Conservation (phyloP, 345 rosid genomes). For the Viola odorata region DNA sequence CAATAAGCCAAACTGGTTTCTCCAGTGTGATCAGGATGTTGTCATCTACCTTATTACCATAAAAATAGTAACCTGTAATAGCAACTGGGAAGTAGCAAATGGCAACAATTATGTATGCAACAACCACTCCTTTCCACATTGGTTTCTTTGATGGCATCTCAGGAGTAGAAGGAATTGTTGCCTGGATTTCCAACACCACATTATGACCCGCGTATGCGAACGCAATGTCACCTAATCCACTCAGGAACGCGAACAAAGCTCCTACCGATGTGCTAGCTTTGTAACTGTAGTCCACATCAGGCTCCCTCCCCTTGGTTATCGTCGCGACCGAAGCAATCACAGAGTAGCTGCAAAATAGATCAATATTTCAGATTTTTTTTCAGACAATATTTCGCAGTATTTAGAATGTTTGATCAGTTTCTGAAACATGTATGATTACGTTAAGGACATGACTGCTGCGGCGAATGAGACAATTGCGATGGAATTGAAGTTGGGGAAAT, state of each 20-base stretch:
- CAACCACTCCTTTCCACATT: conserved; percentile 82
- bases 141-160: conserved; percentile 70
- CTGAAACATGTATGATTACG: conserved; percentile 18
- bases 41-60: conserved; percentile 59
- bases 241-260: conserved; percentile 46
- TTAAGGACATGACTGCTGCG: conserved; percentile 81
- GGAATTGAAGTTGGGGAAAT: conserved; percentile 76
- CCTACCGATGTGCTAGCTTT: conserved; percentile 35
- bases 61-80: conserved; percentile 46
- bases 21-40: conserved; percentile 59
- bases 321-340: conserved; percentile 65
- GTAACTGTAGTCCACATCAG: conserved; percentile 48
- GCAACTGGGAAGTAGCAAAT: conserved; percentile 85
- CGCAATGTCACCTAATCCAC: conserved; percentile 72
- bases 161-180: conserved; percentile 82
- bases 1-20: conserved; percentile 67
- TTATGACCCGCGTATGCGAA: conserved; percentile 86
- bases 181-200: conserved; percentile 84
- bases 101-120: conserved; percentile 64
- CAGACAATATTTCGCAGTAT: not conserved
- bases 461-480: conserved; percentile 53
- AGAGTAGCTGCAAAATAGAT: conserved; percentile 47
- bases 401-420: not conserved
- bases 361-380: not conserved
- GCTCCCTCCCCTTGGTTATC: conserved; percentile 33